phyloP scores from a whole-genome alignment of 2,329 filamentous ascomycete species.

The Zymoseptoria brevis region DNA sequence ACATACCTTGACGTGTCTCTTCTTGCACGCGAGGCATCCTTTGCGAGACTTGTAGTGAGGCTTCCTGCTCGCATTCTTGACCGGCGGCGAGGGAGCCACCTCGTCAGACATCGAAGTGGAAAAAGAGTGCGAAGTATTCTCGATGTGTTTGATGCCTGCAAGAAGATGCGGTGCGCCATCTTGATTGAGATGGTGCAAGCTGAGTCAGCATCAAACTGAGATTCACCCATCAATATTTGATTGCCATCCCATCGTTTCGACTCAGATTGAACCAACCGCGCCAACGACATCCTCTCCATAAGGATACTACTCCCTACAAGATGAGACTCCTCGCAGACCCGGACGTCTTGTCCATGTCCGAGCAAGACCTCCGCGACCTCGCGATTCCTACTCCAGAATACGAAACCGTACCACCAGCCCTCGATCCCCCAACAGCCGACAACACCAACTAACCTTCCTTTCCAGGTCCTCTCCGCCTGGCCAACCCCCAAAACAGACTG shows the following conservation, averaged over 20 bases:
- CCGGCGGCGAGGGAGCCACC: not conserved
- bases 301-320: not conserved
- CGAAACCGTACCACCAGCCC: slow-evolving; percentile 6
- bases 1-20: slow-evolving; percentile 18
- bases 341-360: slow-evolving; percentile 13
- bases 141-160: not conserved
- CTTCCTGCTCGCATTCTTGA: slow-evolving; percentile 8
- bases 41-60: slow-evolving; percentile 17
- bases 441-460: not conserved
- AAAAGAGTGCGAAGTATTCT: not conserved
- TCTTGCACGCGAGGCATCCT: slow-evolving; percentile 18
- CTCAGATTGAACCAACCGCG: too few relatives aligned
- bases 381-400: slow-evolving; percentile 13
- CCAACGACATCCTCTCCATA: too few relatives aligned
- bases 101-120: not conserved
- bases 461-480: slow-evolving; percentile 11
- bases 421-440: not conserved
- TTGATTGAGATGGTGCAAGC: too few relatives aligned
- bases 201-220: too few relatives aligned
- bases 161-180: not conserved
- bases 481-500: slow-evolving; percentile 12
- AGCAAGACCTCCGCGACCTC: slow-evolving; percentile 10
- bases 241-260: too few relatives aligned
- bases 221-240: too few relatives aligned
- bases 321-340: slow-evolving; percentile 5